phyloP scores from a whole-genome alignment of 768 basidiomycete species.

The Rhizopogon sp. region DNA sequence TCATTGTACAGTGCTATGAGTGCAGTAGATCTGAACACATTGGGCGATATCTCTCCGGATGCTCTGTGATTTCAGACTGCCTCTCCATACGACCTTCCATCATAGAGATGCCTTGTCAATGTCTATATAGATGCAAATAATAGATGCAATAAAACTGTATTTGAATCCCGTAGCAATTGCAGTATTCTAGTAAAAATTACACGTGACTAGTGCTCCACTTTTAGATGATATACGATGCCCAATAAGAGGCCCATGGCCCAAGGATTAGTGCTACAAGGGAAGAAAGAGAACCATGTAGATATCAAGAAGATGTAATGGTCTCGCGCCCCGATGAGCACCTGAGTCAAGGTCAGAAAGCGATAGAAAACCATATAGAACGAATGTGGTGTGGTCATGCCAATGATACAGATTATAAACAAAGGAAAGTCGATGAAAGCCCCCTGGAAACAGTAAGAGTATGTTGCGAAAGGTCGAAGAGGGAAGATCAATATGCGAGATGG shows the following conservation, averaged over 20 bases:
- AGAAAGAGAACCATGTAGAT: slow-evolving; percentile 8
- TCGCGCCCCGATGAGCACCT: slow-evolving; percentile 3
- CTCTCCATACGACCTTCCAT: not conserved
- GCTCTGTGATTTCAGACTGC: slow-evolving; percentile 40
- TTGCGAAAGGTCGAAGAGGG: slow-evolving; percentile 2
- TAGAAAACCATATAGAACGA: slow-evolving; percentile 17
- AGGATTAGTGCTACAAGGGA: slow-evolving; percentile 4
- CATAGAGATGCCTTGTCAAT: not conserved
- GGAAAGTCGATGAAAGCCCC: slow-evolving; percentile 6
- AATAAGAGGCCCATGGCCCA: slow-evolving; percentile 1
- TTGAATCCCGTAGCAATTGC: slow-evolving; percentile 28
- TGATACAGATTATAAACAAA: slow-evolving; percentile 12
- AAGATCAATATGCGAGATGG: slow-evolving; percentile 3
- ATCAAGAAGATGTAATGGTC: slow-evolving; percentile 8
- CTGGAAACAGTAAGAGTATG: slow-evolving; percentile 9
- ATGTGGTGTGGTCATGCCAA: slow-evolving; percentile 13
- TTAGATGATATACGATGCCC: slow-evolving; percentile 23
- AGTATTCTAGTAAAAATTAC: slow-evolving; percentile 29
- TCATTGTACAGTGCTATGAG: slow-evolving; percentile 61
- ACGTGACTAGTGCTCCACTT: slow-evolving; percentile 30
- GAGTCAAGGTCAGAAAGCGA: slow-evolving; percentile 14
- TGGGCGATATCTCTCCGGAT: slow-evolving; percentile 69
- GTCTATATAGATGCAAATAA: not conserved
- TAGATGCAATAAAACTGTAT: slow-evolving; percentile 21
- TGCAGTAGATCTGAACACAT: slow-evolving; percentile 46